These are phyloP conservation scores for Boletus patriciae DNA, from an alignment of 768 basidiomycete species.

Conservation along the genomic window DNA sequence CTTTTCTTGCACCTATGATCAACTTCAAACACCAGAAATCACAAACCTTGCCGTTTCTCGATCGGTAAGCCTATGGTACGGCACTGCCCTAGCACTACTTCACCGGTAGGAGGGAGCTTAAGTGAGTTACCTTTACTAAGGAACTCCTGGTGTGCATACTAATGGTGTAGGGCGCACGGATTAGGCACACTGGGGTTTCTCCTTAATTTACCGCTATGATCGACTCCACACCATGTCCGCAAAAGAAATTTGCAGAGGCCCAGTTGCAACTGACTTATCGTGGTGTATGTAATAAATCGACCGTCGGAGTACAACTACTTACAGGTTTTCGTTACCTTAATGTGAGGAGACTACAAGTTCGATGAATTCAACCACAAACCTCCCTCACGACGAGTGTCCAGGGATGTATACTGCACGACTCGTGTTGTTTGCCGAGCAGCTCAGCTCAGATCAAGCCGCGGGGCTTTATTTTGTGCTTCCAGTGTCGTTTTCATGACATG, in stretches of 20 bases:
- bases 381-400: not conserved
- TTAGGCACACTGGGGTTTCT: too few species aligned
- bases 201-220: not conserved
- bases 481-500: constrained; percentile 9
- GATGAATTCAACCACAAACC: not conserved
- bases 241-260: not conserved
- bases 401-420: not conserved
- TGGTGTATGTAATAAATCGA: not conserved
- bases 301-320: not conserved
- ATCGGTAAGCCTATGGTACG: not conserved
- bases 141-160: too few species aligned
- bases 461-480: constrained; percentile 20
- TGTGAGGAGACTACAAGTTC: not conserved
- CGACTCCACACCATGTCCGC: not conserved
- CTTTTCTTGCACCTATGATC: not conserved
- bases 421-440: not conserved
- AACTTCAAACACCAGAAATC: not conserved
- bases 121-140: not conserved
- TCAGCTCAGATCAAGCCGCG: constrained; percentile 33
- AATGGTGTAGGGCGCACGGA: too few species aligned
- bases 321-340: not conserved
- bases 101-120: not conserved
- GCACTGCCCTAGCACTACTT: not conserved
- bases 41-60: not conserved
- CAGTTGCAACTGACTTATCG: not conserved